Percentiles rank a stretch among this genome's conserved stretches.
phyloP scores from a whole-genome alignment of 768 basidiomycete species.

The Exsudoporus frostii region DNA sequence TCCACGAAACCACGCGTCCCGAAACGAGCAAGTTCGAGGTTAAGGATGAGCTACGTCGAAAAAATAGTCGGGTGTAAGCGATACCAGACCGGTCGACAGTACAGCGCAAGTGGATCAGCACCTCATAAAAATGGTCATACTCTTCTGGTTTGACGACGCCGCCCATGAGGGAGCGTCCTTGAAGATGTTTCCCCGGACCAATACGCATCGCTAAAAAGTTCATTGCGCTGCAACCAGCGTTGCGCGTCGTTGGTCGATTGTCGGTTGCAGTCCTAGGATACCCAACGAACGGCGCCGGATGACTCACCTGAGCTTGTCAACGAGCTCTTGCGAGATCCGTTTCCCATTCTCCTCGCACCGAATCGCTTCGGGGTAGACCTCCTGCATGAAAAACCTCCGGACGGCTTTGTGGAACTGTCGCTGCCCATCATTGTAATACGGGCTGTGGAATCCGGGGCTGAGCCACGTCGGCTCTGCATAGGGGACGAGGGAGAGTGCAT shows the following conservation, averaged over 20 bases:
- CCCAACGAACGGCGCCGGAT: no score
- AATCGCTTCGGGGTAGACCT: constrained; percentile 71
- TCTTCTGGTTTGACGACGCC: constrained; percentile 81
- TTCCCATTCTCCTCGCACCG: constrained; percentile 86
- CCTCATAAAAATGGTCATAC: constrained; percentile 95
- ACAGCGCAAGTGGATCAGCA: constrained; percentile 22
- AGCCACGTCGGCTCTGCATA: constrained; percentile 90
- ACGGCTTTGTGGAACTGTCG: constrained; percentile 70
- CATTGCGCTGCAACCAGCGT: constrained; percentile 45
- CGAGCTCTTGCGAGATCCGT: constrained; percentile 76
- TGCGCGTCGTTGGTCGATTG: no score
- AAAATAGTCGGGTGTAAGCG: background rate
- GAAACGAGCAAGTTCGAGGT: constrained; percentile 78
- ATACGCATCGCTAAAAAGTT: constrained; percentile 65
- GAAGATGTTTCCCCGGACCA: constrained; percentile 81
- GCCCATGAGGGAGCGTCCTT: constrained; percentile 75
- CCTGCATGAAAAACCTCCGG: constrained; percentile 72
- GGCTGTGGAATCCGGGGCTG: constrained; percentile 58
- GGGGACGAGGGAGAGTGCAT: constrained; percentile 71
- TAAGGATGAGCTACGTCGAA: constrained; percentile 59
- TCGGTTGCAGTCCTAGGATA: no score
- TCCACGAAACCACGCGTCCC: constrained; percentile 87
- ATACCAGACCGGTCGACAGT: background rate
- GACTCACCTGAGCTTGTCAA: constrained; percentile 78
- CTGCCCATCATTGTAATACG: constrained; percentile 78